Conservation (phyloP, 169 alveolate genomes). For the Cryptosporidium sp. region DNA sequence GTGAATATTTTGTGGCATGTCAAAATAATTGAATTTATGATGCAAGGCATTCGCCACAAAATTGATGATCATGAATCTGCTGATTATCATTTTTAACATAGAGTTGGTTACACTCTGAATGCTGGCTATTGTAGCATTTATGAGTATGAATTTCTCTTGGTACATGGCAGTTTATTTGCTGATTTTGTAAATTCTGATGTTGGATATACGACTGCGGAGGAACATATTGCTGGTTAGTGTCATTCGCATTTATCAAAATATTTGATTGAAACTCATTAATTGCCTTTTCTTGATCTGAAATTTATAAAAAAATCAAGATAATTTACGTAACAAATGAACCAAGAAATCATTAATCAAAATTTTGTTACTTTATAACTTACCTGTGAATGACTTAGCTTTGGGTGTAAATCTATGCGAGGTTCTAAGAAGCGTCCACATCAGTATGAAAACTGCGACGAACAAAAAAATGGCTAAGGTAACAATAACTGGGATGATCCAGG, state of each 20-base stretch:
- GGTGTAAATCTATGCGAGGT: constrained; percentile 69
- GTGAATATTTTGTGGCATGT: neutral
- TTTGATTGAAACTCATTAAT: constrained; percentile 27
- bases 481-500: constrained; percentile 68
- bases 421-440: constrained; percentile 70
- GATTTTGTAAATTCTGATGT: constrained; percentile 18
- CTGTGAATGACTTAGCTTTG: constrained; percentile 23
- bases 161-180: neutral
- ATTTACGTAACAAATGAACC: neutral
- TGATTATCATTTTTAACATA: constrained; percentile 15
- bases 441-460: constrained; percentile 8
- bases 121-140: neutral
- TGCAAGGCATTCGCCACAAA: constrained; percentile 3
- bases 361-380: constrained; percentile 18
- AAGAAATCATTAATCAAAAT: neutral
- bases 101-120: neutral
- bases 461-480: constrained; percentile 37
- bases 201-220: constrained; percentile 39
- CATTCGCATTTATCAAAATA: constrained; percentile 32
- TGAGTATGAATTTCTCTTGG: neutral
- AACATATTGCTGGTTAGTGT: constrained; percentile 2
- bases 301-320: neutral
- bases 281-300: constrained; percentile 43
- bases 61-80: constrained; percentile 12
- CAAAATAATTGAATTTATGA: neutral